Evolutionary conservation across 108 stramenopile genomes (phyloP), one percentile per base, ranked within the genome.

Genomic region (Nitzschia inconspicua): DNA sequence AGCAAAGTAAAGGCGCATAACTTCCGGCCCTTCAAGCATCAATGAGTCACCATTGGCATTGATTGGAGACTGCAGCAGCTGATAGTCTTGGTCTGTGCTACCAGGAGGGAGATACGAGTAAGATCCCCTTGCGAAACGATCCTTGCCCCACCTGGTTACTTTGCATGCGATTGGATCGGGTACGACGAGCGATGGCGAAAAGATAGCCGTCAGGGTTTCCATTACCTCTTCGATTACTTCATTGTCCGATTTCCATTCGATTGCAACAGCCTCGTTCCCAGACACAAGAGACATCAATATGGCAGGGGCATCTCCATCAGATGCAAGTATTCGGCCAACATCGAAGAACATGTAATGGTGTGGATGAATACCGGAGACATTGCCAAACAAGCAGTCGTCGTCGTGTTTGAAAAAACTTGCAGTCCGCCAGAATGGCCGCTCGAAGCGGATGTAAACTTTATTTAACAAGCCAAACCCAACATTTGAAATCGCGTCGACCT

Each of bases 381-480:
- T 84, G 19, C 83, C 83, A 61, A 84, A 84, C 23, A 79, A 31
- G 35, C 50, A 50, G 14, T 68, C 28, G 22, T 56, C 59, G 3
- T 63, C 31, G 2, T 47, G 37, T 29, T 60, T 69, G 16, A 71
- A 61, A 37, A 64, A 35, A 1, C 42, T 60, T 10, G 58, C 20
- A 7, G 44, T 31, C 16, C 84, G 49, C 84, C 84, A 85, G 50
- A 85, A 85, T 3, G 75, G 26, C 3, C 2, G 47, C 3, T 72
- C 60, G 26, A 82, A 84, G 25, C 70, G 67, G 8, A 83, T 49
- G 26, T 82, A 86, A 5, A 85, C 66, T 47, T 84, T 87, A 60
- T 91, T 73, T 30, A 91, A 57, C 30, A 87, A 44, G 1, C 82
- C 84, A 51, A 90, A 87, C 9, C 92, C 88, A 42, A 90, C 74